Base-by-base conservation (phyloP, 2,329 filamentous ascomycete genomes). In the Cladosporium sp. region DNA sequence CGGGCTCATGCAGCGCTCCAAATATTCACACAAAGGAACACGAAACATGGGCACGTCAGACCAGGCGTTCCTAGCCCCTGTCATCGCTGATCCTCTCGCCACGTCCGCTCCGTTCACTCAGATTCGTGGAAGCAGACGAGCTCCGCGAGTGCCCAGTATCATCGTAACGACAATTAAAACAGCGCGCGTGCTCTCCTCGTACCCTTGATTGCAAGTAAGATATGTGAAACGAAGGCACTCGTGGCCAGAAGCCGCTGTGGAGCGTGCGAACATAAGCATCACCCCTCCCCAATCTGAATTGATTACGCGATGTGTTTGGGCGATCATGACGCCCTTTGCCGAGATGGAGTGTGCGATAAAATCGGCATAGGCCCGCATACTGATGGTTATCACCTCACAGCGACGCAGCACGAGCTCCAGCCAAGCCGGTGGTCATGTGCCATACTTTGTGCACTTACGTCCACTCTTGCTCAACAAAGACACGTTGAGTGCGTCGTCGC, bases 231-330 rank as follows among this genome's bases (percentile, higher is more conserved):
- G 36, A 20, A 34, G 19, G 34, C 32, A 25, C 52, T 47, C 32
- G 40, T 55, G 52, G 40, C 51, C 51, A 42, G 22, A 28, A 28
- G 39, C 52, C 45, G 34, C 19, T 13, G 52, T 55, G 52, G 40
- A 15, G 10, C 39, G 50, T 42, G 36, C 50, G 25, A 40, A 25
- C 24, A 42, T 37, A 44, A 42, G 36, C 36, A 53, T 17, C 52
- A 17, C 32, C 40, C 39, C 19, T 47, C 40, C 32, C 52, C 52
- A 55, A 55, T 55, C 28, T 55, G 28, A 55, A 40, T 55, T 47
- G 32, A 55, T 55, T 55, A 55, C 52, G 52, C 52, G 52, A 55
- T 34, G 19, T 50, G 34, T 36, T 13, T 22, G 34, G 40, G 24
- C 20, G 52, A 50, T 50, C 40, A 34, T 47, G 34, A 55, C 52